These are phyloP conservation scores for Russula brevipes DNA, from an alignment of 768 basidiomycete genomes.

Conservation along the genomic window DNA sequence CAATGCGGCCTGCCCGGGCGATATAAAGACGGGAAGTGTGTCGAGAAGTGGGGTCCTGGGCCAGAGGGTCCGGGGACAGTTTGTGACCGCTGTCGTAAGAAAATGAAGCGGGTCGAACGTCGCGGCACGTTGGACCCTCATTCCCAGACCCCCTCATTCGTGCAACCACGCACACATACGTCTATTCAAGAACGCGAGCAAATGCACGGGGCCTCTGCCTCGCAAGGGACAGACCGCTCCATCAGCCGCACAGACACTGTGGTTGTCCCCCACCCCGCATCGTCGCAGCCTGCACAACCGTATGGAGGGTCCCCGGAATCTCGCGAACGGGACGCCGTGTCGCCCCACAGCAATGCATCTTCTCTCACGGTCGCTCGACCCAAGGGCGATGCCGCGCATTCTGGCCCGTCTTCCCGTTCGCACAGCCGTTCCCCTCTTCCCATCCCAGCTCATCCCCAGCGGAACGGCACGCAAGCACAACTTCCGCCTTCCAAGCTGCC, in stretches of 20 bases:
- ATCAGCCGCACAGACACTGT: constrained; percentile 22
- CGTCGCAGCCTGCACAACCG: constrained; percentile 6
- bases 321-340: constrained; percentile 20
- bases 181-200: constrained; percentile 13
- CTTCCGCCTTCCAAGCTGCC: constrained; percentile 6
- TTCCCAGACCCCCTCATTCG: constrained; percentile 24
- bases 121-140: constrained; percentile 53
- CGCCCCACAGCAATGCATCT: constrained; percentile 39
- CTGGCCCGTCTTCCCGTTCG: constrained; percentile 21
- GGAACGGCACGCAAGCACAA: constrained; percentile 20
- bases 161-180: constrained; percentile 12
- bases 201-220: neutral
- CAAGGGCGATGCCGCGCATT: constrained; percentile 30
- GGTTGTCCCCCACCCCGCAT: constrained; percentile 9
- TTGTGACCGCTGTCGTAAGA: constrained; percentile 76
- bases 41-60: constrained; percentile 81
- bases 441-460: constrained; percentile 8
- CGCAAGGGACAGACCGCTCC: constrained; percentile 17
- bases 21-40: constrained; percentile 77
- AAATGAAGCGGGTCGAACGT: constrained; percentile 75
- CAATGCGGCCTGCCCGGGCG: constrained; percentile 65
- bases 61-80: constrained; percentile 76
- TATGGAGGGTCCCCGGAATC: constrained; percentile 8
- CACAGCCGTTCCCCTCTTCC: constrained; percentile 17
- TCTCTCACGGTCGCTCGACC: constrained; percentile 11